Percentiles rank a stretch among this genome's conserved stretches.
Evolutionary conservation across 257 asterid species (phyloP).

Genomic region (Verbascum thapsus): DNA sequence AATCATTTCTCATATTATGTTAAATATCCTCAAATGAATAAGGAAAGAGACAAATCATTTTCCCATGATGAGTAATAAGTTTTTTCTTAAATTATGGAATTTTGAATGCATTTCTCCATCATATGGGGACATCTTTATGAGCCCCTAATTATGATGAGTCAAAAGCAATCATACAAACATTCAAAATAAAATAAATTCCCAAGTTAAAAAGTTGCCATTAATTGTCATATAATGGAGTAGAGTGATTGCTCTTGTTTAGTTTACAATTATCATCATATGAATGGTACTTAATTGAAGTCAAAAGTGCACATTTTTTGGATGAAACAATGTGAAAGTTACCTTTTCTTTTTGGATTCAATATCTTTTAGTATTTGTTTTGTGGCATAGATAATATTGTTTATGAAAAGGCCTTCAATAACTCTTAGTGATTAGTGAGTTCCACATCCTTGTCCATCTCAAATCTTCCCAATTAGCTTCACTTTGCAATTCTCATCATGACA

Average conservation of each 20-base stretch:
- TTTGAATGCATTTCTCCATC: slow-evolving; percentile 42
- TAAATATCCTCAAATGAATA: too few species aligned
- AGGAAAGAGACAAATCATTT: slow-evolving; percentile 41
- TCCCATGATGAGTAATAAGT: slow-evolving; percentile 37
- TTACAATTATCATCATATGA: slow-evolving; percentile 25
- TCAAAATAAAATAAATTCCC: slow-evolving; percentile 1
- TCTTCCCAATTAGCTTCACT: slow-evolving; percentile 18
- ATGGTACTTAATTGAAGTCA: slow-evolving; percentile 34
- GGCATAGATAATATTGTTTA: slow-evolving; percentile 37
- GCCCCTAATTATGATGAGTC: slow-evolving; percentile 35
- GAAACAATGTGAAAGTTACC: neutral
- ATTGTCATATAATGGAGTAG: slow-evolving; percentile 42
- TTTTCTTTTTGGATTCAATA: slow-evolving; percentile 8
- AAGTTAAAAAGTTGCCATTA: slow-evolving; percentile 20
- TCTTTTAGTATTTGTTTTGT: neutral
- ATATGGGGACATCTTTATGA: slow-evolving; percentile 40
- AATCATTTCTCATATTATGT: slow-evolving; percentile 38
- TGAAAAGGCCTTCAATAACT: slow-evolving; percentile 33
- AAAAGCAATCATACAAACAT: slow-evolving; percentile 40
- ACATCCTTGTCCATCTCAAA: slow-evolving; percentile 30
- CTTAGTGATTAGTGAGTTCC: slow-evolving; percentile 39
- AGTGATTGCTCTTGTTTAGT: slow-evolving; percentile 25
- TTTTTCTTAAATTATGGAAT: too few species aligned
- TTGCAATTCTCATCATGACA: slow-evolving; percentile 34
- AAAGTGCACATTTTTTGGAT: slow-evolving; percentile 33